These are phyloP conservation scores for Penicillium nordicum DNA, from an alignment of 2,329 filamentous ascomycete genomes.

Conservation along the genomic window DNA sequence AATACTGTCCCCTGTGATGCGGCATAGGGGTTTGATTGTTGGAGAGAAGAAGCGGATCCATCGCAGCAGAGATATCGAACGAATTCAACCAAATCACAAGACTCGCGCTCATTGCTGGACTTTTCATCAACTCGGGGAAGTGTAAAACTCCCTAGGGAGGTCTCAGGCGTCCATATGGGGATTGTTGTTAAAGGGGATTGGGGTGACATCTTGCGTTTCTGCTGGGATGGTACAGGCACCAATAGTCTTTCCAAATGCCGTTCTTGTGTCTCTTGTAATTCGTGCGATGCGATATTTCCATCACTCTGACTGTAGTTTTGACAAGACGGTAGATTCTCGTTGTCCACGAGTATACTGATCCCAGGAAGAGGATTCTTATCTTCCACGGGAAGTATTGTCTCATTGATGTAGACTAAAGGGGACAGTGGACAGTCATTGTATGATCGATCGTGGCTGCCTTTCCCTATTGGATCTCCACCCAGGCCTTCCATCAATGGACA, in stretches of 20 bases:
- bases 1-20: constrained; percentile 12
- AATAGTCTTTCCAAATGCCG: background rate
- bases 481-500: background rate
- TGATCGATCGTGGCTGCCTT: background rate
- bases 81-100: constrained; percentile 13
- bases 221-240: background rate
- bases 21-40: constrained; percentile 23
- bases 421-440: background rate
- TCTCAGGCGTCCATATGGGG: constrained; percentile 25
- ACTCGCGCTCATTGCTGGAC: background rate
- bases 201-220: background rate
- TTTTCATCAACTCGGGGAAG: background rate
- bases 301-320: constrained; percentile 9
- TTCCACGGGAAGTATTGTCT: background rate
- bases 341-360: constrained; percentile 17
- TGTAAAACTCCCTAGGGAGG: background rate
- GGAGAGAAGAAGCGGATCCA: constrained; percentile 6
- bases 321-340: constrained; percentile 22
- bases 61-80: constrained; percentile 14
- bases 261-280: background rate
- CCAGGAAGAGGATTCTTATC: background rate
- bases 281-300: background rate
- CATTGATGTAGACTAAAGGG: constrained; percentile 24
- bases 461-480: background rate
- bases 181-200: constrained; percentile 27